Percentiles rank a stretch among this genome's conserved stretches.
phyloP scores from a whole-genome alignment of 1,284 basidiomycete genomes.

The Coniferiporia sulphurascens region DNA sequence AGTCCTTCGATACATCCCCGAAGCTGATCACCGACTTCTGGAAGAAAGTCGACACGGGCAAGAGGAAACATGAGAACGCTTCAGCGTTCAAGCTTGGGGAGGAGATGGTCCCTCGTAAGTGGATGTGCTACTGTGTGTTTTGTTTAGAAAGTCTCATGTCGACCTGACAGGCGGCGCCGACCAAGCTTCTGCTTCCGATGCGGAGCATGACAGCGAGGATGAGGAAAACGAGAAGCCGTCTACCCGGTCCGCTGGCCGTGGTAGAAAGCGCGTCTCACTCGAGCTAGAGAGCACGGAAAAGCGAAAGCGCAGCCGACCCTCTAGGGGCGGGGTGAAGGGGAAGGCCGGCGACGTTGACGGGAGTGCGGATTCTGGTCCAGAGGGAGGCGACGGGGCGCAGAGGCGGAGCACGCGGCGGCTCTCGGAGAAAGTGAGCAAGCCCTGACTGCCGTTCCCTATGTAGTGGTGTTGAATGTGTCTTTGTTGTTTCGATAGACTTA shows the following conservation, averaged over 20 bases:
- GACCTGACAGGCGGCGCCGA: background rate
- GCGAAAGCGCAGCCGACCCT: conserved; percentile 12
- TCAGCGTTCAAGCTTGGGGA: conserved; percentile 51
- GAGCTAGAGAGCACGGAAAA: background rate
- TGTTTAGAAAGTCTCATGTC: background rate
- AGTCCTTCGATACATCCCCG: conserved; percentile 52
- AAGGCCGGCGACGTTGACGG: background rate
- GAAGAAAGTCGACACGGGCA: conserved; percentile 45
- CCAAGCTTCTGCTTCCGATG: background rate
- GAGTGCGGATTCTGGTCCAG: background rate
- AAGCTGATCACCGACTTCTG: conserved; percentile 58
- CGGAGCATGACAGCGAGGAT: conserved; percentile 4
- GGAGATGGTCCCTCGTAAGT: conserved; percentile 51
- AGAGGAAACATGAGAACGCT: conserved; percentile 46
- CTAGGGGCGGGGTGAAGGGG: background rate
- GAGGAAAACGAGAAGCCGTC: conserved; percentile 2
- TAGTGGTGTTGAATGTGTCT: background rate
- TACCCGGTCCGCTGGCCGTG: background rate
- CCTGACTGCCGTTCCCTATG: background rate
- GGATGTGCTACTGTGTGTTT: background rate
- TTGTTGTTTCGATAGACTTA: background rate
- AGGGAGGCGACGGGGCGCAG: background rate
- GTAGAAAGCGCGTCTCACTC: background rate
- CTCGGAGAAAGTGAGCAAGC: conserved; percentile 14
- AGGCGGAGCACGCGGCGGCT: conserved; percentile 1